A percentile compares a stretch with the other conserved stretches of the same genome.
Conservation (phyloP, 495 filamentous ascomycete species). For the Xylaria cubensis region DNA sequence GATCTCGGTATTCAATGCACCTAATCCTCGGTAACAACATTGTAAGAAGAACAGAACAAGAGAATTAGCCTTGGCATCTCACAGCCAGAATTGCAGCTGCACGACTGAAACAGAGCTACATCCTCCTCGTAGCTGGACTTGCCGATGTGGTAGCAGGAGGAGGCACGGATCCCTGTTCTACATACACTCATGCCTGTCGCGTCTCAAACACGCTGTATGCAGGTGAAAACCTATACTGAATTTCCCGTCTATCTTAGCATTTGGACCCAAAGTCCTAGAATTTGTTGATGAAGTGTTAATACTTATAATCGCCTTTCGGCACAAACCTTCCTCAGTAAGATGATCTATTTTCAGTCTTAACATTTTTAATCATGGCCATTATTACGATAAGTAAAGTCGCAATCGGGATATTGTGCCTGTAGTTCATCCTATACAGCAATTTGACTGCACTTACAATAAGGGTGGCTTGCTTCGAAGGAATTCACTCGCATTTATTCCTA, state of each 20-base stretch:
- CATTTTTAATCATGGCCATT: background rate
- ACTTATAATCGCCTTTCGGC: constrained; percentile 15
- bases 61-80: background rate
- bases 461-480: background rate
- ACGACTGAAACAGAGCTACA: constrained; percentile 18
- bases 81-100: background rate
- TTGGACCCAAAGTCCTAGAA: constrained; percentile 10
- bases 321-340: background rate
- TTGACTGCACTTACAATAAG: background rate
- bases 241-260: background rate
- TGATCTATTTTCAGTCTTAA: background rate
- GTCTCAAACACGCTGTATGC: constrained; percentile 21
- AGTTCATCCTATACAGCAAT: background rate
- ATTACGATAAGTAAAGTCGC: background rate
- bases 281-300: background rate
- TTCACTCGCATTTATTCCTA: background rate
- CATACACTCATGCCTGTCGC: background rate
- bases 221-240: background rate
- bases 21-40: background rate
- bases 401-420: background rate
- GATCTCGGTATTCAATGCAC: background rate
- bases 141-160: background rate
- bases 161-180: constrained; percentile 3
- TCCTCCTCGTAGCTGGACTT: background rate
- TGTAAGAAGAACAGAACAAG: background rate